Evolutionary conservation across 768 basidiomycete genomes (phyloP).

Genomic region (Amanita jacksonii): DNA sequence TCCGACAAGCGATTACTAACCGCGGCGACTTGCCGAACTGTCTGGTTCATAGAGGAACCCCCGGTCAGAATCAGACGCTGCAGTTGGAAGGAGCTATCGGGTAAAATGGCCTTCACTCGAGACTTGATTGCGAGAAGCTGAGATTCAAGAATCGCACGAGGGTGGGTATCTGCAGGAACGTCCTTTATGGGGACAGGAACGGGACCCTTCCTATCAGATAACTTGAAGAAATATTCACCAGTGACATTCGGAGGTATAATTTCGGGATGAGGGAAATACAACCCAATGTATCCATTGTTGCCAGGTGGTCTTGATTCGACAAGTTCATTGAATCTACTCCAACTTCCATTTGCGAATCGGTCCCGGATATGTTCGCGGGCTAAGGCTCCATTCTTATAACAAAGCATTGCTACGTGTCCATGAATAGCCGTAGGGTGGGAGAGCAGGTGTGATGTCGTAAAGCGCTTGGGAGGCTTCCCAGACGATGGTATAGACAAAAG

Average conservation of each 20-base stretch:
- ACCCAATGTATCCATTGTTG: slow-evolving; percentile 51
- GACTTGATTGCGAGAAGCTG: slow-evolving; percentile 77
- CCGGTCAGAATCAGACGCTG: slow-evolving; percentile 70
- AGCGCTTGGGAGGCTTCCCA: slow-evolving; percentile 52
- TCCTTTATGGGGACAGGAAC: slow-evolving; percentile 21
- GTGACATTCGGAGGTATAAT: slow-evolving; percentile 76
- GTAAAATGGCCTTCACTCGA: slow-evolving; percentile 60
- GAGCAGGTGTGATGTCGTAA: slow-evolving; percentile 68
- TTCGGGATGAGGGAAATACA: slow-evolving; percentile 80
- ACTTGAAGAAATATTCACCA: slow-evolving; percentile 59
- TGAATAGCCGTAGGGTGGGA: slow-evolving; percentile 53
- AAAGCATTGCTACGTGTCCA: slow-evolving; percentile 82
- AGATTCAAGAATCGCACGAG: slow-evolving; percentile 74
- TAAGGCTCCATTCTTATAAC: slow-evolving; percentile 84
- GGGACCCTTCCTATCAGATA: slow-evolving; percentile 11
- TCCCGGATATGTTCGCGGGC: slow-evolving; percentile 73
- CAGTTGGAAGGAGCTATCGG: slow-evolving; percentile 41
- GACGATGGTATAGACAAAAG: slow-evolving; percentile 68
- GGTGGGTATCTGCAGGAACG: slow-evolving; percentile 41
- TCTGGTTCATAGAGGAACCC: slow-evolving; percentile 65
- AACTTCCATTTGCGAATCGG: slow-evolving; percentile 46
- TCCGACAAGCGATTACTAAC: slow-evolving; percentile 17
- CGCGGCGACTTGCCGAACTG: slow-evolving; percentile 66
- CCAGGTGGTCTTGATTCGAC: slow-evolving; percentile 47
- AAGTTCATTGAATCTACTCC: slow-evolving; percentile 61